phyloP scores from a whole-genome alignment of 768 basidiomycete species.

The Strobilomyces dryophilus region DNA sequence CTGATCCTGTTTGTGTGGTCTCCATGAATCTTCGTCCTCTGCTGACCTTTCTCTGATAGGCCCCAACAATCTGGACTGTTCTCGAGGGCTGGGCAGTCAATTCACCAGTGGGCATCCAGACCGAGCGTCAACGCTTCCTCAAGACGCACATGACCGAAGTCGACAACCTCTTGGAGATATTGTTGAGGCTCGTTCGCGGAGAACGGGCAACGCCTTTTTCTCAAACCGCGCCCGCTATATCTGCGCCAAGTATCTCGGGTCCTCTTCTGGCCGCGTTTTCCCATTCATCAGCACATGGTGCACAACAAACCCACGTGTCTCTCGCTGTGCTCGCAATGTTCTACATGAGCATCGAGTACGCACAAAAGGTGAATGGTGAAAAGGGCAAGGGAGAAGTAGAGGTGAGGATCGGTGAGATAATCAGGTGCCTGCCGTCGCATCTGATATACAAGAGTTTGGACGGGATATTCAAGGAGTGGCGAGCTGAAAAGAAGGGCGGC shows the following conservation, averaged over 20 bases:
- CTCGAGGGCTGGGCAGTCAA: constrained; percentile 88
- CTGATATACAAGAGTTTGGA: constrained; percentile 89
- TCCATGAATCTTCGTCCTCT: neutral
- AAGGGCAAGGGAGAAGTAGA: constrained; percentile 71
- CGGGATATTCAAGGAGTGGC: constrained; percentile 92
- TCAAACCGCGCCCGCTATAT: constrained; percentile 56
- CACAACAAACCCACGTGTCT: constrained; percentile 92
- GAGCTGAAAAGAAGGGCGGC: constrained; percentile 75
- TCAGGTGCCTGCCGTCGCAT: constrained; percentile 82
- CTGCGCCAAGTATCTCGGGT: constrained; percentile 61
- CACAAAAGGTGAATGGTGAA: constrained; percentile 61
- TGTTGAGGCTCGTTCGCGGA: constrained; percentile 87
- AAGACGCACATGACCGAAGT: constrained; percentile 82
- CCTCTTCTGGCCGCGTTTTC: constrained; percentile 67
- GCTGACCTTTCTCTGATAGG: constrained; percentile 41
- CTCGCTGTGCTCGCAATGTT: constrained; percentile 91
- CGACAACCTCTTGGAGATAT: constrained; percentile 89
- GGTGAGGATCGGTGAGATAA: constrained; percentile 80
- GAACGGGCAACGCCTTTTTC: constrained; percentile 74
- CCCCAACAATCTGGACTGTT: constrained; percentile 87
- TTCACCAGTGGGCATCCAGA: constrained; percentile 69
- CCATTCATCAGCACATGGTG: constrained; percentile 74
- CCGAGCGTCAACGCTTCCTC: constrained; percentile 83
- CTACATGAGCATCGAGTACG: constrained; percentile 79
- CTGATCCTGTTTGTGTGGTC: constrained; percentile 75